Evolutionary conservation across 2,329 filamentous ascomycete species (phyloP).

Genomic region (Calonectria fujianensis): DNA sequence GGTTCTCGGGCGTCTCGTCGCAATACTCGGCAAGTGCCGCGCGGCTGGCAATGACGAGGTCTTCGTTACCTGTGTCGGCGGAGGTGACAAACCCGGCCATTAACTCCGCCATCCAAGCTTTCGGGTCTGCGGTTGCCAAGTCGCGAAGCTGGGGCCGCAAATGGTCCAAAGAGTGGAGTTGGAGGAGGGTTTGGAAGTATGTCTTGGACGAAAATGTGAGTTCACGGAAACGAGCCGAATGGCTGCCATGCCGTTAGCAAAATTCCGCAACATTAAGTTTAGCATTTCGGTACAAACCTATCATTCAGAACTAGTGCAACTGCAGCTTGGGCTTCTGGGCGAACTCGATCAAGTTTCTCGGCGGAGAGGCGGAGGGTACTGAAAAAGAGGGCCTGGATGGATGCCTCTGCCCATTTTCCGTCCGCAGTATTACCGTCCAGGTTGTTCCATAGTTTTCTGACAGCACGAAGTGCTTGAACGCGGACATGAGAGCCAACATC

Average conservation of each 20-base stretch:
- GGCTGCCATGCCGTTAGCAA: constrained; percentile 57
- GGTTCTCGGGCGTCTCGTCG: constrained; percentile 61
- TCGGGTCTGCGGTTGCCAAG: constrained; percentile 57
- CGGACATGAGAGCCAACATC: constrained; percentile 93
- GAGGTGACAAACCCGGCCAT: constrained; percentile 82
- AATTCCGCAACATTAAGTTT: constrained; percentile 3
- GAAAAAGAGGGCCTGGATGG: constrained; percentile 66
- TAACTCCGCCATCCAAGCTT: constrained; percentile 70
- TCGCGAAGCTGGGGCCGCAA: constrained; percentile 62
- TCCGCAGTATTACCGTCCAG: constrained; percentile 49
- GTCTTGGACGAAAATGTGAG: constrained; percentile 74
- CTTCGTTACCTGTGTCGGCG: constrained; percentile 86
- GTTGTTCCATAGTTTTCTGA: constrained; percentile 76
- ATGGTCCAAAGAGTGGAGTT: constrained; percentile 62
- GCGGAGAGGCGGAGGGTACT: constrained; percentile 81
- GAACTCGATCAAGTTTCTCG: constrained; percentile 93
- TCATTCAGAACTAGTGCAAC: constrained; percentile 67
- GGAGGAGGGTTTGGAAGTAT: constrained; percentile 76
- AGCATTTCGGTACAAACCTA: constrained; percentile 62
- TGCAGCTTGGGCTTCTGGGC: constrained; percentile 77
- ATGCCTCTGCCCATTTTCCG: constrained; percentile 53
- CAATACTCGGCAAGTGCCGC: constrained; percentile 77
- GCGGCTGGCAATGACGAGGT: constrained; percentile 81
- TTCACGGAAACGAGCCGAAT: constrained; percentile 59
- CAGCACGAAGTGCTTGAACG: constrained; percentile 85